Base-by-base conservation (phyloP, 345 rosid genomes). In the Rhodomyrtus tomentosa region DNA sequence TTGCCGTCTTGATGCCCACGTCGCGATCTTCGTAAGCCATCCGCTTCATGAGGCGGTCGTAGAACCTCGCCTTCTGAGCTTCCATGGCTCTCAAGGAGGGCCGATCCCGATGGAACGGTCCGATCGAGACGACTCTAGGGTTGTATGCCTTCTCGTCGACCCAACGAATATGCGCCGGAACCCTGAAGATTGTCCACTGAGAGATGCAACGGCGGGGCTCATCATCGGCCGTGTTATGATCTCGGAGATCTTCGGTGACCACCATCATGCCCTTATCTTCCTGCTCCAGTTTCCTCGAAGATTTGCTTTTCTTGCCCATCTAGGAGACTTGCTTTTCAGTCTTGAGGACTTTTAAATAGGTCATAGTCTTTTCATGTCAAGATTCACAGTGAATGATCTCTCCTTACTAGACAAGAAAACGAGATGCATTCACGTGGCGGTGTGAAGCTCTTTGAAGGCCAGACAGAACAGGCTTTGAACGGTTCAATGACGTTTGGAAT, bases 1-100 rank as follows among this genome's bases (percentile, higher is more conserved):
- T 38, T 9, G 82, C 56, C 50, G 29, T 74, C 81, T 49, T 42
- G 42, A 72, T 50, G 54, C 81, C 81, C 27, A 62, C 59, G 4
- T 84, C 85, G 62, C 25, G 59, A 29, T 50, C 84, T 68, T 55
- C 40, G n/a, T 83, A 42, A 22, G 74, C 84, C 76, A 83, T 72
- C 59, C 81, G 81, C 4, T 32, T 45, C 49, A 50, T 62, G 40
- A 84, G 81, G 2, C 85, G 81, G 20, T 84, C 74, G 21, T 55
- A 72, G 59, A 84, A 72, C 81, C 85, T 48, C 42, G 38, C 29
- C 79, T 84, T 84, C 56, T 84, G 85, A 21, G 81, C 56, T 56
- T 84, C 85, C 85, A 84, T 84, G 58, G 85, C 81, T 10, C 80
- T 48, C 84, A 83, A 83, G 79, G 29, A 58, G 12, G 85, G 50